Evolutionary conservation across 2,329 filamentous ascomycete species (phyloP).

Genomic region (Stachybotrys chartarum): DNA sequence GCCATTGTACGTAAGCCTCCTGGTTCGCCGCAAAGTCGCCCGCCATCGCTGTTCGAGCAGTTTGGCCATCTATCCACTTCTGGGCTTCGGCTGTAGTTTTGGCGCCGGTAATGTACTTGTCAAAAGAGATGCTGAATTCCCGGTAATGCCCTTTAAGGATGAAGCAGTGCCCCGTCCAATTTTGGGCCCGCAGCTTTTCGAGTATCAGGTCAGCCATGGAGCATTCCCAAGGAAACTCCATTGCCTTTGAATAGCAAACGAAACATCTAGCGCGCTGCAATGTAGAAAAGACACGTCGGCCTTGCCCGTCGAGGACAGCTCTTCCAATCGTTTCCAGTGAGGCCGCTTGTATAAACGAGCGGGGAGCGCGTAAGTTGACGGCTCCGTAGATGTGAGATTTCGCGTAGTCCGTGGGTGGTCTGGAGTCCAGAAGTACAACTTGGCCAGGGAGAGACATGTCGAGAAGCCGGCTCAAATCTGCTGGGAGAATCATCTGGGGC

Average conservation of each 20-base stretch:
- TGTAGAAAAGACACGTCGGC: conserved; percentile 35
- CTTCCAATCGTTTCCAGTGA: conserved; percentile 44
- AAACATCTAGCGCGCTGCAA: conserved; percentile 41
- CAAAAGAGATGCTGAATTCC: conserved; percentile 47
- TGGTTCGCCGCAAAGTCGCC: conserved; percentile 20
- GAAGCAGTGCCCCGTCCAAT: conserved; percentile 45
- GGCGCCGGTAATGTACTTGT: conserved; percentile 38
- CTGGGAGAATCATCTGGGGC: conserved; percentile 42
- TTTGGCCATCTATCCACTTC: conserved; percentile 26
- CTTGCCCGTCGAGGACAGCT: conserved; percentile 41
- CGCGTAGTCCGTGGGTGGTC: conserved; percentile 38
- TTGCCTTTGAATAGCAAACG: conserved; percentile 44
- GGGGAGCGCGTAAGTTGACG: conserved; percentile 43
- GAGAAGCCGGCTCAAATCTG: conserved; percentile 41
- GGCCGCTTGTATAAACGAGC: conserved; percentile 39
- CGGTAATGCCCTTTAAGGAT: conserved; percentile 49
- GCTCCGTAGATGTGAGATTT: conserved; percentile 45
- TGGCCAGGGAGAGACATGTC: conserved; percentile 41
- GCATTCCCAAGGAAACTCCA: conserved; percentile 44
- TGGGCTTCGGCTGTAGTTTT: conserved; percentile 34
- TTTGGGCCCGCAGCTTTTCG: conserved; percentile 35
- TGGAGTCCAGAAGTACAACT: conserved; percentile 42
- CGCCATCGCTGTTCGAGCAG: conserved; percentile 7
- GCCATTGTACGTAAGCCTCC: conserved; percentile 36
- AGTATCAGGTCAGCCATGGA: conserved; percentile 38